A percentile compares a stretch with the other conserved stretches of the same genome.
Conservation (phyloP, 495 filamentous ascomycete genomes). For the Parmelia sp. region DNA sequence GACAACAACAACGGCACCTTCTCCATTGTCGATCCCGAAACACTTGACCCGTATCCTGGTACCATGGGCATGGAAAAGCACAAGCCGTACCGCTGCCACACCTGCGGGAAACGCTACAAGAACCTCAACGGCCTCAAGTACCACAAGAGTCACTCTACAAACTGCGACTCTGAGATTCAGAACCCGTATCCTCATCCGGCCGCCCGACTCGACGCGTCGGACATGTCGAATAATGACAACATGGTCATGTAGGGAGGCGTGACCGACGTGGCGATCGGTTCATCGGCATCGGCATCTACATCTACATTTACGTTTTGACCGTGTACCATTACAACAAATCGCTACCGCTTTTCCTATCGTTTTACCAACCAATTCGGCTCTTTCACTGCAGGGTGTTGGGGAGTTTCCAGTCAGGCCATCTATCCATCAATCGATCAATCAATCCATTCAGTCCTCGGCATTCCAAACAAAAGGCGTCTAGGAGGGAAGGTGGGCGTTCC, state of each 20-base stretch:
- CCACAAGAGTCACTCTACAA: slow-evolving; percentile 78
- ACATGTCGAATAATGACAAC: background rate
- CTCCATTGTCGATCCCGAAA: slow-evolving; percentile 96
- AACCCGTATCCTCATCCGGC: background rate
- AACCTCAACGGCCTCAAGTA: slow-evolving; percentile 96
- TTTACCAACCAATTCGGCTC: no score
- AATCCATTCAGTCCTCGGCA: no score
- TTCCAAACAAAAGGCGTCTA: no score
- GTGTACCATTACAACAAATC: background rate
- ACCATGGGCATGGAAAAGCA: slow-evolving; percentile 99
- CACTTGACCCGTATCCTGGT: slow-evolving; percentile 86
- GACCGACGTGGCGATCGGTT: background rate
- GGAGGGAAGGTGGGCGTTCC: no score
- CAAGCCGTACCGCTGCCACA: slow-evolving; percentile 95
- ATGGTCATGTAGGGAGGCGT: background rate
- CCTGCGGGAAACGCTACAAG: slow-evolving; percentile 98
- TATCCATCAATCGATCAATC: no score
- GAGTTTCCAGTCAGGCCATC: no score
- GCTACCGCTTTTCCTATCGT: no score
- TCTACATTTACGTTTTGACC: background rate
- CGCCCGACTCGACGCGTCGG: background rate
- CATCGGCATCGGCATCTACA: no score
- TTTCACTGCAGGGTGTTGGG: slow-evolving; percentile 19
- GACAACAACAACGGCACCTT: slow-evolving; percentile 95
- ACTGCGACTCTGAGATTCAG: slow-evolving; percentile 49